Conservation (phyloP, 2,329 filamentous ascomycete species). For the Trichophyton verrucosum region DNA sequence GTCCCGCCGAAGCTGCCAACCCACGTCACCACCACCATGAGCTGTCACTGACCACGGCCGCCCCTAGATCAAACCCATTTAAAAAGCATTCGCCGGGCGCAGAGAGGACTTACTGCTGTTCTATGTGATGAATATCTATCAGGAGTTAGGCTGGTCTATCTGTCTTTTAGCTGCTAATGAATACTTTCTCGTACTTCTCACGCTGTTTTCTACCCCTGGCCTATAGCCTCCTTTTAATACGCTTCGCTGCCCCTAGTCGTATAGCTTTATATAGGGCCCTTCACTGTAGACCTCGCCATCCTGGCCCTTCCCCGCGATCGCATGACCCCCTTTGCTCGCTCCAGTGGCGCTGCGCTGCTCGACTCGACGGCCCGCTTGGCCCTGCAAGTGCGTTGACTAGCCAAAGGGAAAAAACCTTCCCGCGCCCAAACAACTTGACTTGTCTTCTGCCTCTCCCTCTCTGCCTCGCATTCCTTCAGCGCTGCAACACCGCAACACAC, state of each 20-base stretch:
- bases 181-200: not conserved
- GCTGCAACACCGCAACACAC: not conserved
- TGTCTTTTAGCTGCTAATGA: not conserved
- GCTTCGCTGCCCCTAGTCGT: not conserved
- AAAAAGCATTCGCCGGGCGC: conserved; percentile 19
- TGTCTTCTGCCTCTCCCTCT: not conserved
- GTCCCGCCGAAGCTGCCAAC: not conserved
- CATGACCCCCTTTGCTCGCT: conserved; percentile 20
- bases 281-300: not conserved
- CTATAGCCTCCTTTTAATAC: not conserved
- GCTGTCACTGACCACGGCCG: not conserved
- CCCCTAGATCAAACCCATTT: conserved; percentile 40
- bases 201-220: not conserved
- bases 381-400: not conserved
- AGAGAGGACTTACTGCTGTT: conserved; percentile 1
- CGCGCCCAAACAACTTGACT: not conserved
- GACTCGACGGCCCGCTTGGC: not conserved
- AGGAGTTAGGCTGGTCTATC: not conserved
- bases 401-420: not conserved
- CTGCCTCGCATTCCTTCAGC: not conserved
- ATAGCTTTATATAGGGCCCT: not conserved
- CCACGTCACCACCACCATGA: not conserved
- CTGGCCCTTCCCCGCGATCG: conserved; percentile 21
- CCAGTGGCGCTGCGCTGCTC: not conserved
- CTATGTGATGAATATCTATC: not conserved